Conservation (phyloP, 106 monocot genomes). For the Chionographis japonica region DNA sequence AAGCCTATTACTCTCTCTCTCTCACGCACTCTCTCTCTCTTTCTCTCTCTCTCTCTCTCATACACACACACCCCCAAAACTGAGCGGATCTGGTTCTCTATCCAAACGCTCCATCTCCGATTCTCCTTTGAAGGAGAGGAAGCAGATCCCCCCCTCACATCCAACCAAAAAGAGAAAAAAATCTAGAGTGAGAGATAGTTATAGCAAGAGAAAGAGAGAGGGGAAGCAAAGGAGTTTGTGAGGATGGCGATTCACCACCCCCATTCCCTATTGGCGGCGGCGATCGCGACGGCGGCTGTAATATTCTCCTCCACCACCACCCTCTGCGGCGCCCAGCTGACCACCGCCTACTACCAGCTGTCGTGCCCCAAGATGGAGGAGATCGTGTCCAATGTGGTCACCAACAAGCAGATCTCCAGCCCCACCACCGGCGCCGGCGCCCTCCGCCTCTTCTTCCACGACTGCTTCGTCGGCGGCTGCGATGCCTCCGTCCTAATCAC, state of each 20-base stretch:
- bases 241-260: not conserved
- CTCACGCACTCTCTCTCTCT: not conserved
- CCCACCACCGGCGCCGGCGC: conserved; percentile 6
- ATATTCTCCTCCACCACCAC: not conserved
- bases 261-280: not conserved
- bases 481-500: conserved; percentile 64
- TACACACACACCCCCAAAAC: not conserved
- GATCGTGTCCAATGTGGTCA: too few species aligned
- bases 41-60: not conserved
- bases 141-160: too few species aligned
- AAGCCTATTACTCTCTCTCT: not conserved
- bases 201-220: too few species aligned
- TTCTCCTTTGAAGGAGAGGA: too few species aligned
- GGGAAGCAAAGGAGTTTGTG: not conserved
- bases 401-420: not conserved
- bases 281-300: not conserved
- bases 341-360: not conserved
- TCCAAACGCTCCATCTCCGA: too few species aligned
- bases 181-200: too few species aligned
- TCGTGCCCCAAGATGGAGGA: not conserved
- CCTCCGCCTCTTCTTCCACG: too few species aligned
- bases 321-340: not conserved
- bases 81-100: too few species aligned
- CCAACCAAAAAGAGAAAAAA: too few species aligned
- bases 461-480: conserved; percentile 16